Evolutionary conservation across 2,329 filamentous ascomycete genomes (phyloP).

Genomic region (Ustulina deusta): DNA sequence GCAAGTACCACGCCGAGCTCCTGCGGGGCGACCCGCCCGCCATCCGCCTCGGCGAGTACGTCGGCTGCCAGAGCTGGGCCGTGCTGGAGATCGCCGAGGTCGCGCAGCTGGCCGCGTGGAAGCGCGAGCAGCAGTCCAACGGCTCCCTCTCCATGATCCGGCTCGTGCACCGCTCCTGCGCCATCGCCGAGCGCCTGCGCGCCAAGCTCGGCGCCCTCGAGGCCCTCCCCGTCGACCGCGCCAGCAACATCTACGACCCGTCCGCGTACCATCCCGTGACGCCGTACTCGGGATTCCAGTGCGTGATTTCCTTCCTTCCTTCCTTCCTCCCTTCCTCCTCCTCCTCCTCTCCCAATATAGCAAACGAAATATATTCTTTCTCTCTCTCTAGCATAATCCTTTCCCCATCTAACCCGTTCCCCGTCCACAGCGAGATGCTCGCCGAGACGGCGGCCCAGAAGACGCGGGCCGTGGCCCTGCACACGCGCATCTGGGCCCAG

Average conservation of each 20-base stretch:
- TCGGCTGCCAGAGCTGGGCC: constrained; percentile 69
- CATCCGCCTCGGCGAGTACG: constrained; percentile 62
- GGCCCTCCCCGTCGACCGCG: not conserved
- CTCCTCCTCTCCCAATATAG: not conserved
- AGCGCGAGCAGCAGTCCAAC: constrained; percentile 58
- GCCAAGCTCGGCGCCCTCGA: constrained; percentile 27
- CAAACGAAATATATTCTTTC: not conserved
- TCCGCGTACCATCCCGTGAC: constrained; percentile 36
- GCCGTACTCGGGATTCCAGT: constrained; percentile 37
- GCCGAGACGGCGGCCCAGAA: constrained; percentile 24
- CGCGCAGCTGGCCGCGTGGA: constrained; percentile 66
- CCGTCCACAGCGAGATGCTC: constrained; percentile 26
- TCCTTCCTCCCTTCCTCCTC: not conserved
- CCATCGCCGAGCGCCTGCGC: constrained; percentile 39
- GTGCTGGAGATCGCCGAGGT: constrained; percentile 67
- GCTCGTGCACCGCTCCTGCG: constrained; percentile 40
- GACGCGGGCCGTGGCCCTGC: constrained; percentile 38
- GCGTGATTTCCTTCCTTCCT: not conserved
- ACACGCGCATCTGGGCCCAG: constrained; percentile 48
- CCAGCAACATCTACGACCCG: constrained; percentile 32
- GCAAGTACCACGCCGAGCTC: constrained; percentile 55
- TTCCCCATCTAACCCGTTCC: not conserved
- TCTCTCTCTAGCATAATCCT: not conserved
- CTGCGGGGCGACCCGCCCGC: constrained; percentile 53
- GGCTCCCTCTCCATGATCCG: constrained; percentile 58